Evolutionary conservation across 2,329 filamentous ascomycete genomes (phyloP).

Genomic region (Ceratocystiopsis brevicomis): DNA sequence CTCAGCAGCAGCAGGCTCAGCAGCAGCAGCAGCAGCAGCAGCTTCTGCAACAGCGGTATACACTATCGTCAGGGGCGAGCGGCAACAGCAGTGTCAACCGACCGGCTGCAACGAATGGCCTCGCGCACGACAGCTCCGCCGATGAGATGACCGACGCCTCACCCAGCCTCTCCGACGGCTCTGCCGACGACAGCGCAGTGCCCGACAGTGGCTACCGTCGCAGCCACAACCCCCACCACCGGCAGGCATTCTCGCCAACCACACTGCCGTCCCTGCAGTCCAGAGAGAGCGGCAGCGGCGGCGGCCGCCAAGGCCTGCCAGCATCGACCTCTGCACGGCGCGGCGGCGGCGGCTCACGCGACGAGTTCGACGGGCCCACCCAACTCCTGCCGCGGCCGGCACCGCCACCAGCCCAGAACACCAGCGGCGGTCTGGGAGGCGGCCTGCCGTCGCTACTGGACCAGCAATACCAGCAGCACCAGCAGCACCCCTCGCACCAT

Average conservation of each 20-base stretch:
- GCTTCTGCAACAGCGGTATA: neutral
- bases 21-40: neutral
- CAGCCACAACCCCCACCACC: too few species aligned
- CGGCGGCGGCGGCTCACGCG: slow-evolving; percentile 55
- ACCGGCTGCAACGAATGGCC: neutral
- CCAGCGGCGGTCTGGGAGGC: too few species aligned
- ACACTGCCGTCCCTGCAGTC: too few species aligned
- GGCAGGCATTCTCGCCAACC: too few species aligned
- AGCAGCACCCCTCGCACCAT: slow-evolving; percentile 29
- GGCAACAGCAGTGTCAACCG: neutral
- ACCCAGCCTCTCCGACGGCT: too few species aligned
- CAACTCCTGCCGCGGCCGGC: slow-evolving; percentile 61
- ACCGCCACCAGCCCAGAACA: too few species aligned
- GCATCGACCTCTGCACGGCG: slow-evolving; percentile 17
- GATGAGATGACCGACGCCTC: too few species aligned
- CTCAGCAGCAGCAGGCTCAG: neutral
- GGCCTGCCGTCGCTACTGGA: too few species aligned
- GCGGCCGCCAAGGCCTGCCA: slow-evolving; percentile 15
- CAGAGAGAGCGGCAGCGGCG: slow-evolving; percentile 6
- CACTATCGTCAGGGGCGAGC: neutral
- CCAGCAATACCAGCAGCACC: too few species aligned
- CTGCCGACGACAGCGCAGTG: too few species aligned
- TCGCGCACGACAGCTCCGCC: too few species aligned
- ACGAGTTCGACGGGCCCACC: slow-evolving; percentile 78
- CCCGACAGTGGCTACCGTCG: too few species aligned